Evolutionary conservation across 805 yeast species (phyloP).

Genomic region (Teunomyces cretensis): DNA sequence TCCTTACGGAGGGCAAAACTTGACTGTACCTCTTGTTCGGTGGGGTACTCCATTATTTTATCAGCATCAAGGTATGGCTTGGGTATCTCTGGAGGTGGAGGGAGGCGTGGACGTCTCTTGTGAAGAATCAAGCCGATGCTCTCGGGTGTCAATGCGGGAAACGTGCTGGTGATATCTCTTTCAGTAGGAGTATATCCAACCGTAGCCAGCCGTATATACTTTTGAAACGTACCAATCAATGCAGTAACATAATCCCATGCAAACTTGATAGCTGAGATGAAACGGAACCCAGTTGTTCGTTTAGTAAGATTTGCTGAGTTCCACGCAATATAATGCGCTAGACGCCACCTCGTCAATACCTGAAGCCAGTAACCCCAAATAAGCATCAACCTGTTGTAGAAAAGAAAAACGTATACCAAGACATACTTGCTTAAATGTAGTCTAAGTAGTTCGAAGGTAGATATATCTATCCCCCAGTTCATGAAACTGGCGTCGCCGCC

Average conservation of each 20-base stretch:
- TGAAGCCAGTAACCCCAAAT: neutral
- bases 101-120: conserved; percentile 24
- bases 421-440: neutral
- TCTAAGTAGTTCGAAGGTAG: neutral
- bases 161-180: neutral
- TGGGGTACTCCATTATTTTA: conserved; percentile 39
- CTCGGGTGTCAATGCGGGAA: neutral
- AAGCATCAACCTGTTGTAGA: neutral
- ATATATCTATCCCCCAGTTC: neutral
- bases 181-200: neutral
- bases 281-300: neutral
- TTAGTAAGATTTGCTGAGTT: neutral
- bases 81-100: conserved; percentile 43
- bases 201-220: neutral
- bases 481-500: neutral
- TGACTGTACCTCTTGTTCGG: conserved; percentile 29
- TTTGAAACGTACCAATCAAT: neutral
- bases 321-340: neutral
- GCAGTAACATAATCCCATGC: neutral
- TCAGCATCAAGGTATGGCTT: conserved; percentile 44
- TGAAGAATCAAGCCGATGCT: conserved; percentile 30
- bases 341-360: neutral
- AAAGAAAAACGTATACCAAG: neutral
- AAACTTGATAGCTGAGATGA: neutral
- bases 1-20: conserved; percentile 35